phyloP scores from a whole-genome alignment of 75 land plant species.

The Cunninghamia lanceolata region DNA sequence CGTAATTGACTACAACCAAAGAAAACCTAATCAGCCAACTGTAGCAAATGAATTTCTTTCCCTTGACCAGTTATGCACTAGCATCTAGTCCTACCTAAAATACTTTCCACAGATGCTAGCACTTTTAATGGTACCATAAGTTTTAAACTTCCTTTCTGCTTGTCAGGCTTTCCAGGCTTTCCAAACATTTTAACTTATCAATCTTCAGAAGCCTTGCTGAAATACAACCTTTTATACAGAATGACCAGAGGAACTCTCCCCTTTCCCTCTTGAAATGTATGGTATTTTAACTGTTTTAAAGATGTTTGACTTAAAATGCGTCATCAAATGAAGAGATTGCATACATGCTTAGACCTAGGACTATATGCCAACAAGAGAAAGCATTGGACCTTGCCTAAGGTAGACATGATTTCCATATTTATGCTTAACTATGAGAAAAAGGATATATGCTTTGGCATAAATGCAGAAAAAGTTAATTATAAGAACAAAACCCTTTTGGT shows the following conservation, averaged over 20 bases:
- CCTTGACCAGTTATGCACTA: neutral
- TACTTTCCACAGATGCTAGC: too few species aligned
- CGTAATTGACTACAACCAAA: neutral
- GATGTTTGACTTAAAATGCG: neutral
- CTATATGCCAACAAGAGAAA: neutral
- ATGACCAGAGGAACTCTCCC: neutral
- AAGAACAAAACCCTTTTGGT: neutral
- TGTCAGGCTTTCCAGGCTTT: neutral
- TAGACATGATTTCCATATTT: neutral
- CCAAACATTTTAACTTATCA: neutral
- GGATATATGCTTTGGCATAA: neutral
- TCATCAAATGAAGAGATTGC: neutral
- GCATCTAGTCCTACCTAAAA: neutral
- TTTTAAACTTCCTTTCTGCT: neutral
- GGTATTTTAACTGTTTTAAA: neutral
- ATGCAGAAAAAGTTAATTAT: neutral
- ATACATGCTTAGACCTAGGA: neutral
- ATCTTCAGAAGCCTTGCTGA: neutral
- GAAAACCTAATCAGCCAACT: constrained; percentile 2
- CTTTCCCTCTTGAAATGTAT: neutral
- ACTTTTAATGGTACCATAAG: neutral
- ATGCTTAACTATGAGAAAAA: neutral
- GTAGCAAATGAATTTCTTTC: neutral
- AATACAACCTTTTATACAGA: neutral
- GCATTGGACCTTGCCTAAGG: neutral